Base-by-base conservation (phyloP, 2,329 filamentous ascomycete genomes). In the Hymenoscyphus infarciens region DNA sequence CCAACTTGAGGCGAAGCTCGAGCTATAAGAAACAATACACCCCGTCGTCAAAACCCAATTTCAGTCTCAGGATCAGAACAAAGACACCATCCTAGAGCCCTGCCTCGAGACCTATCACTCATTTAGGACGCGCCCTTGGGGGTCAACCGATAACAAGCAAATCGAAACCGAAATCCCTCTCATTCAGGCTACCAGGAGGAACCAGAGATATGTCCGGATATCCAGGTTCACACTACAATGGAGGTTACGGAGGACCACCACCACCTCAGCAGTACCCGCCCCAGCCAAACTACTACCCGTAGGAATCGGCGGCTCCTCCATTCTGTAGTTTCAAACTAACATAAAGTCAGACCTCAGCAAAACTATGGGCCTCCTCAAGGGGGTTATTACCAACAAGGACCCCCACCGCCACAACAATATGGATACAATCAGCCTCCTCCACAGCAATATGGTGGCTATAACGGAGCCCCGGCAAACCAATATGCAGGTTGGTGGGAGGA, bases 171-270 rank as follows among this genome's bases (percentile, higher is more conserved):
- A 39, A 27, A 52, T 63, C 42, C 15, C 57, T 56, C 56, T 35
- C 19, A 22, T 59, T 10, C 19, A 53, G n/a, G 56, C 35, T 25
- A 59, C n/a, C 15, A 49, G 25, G 35, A 49, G 25, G 35, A 4
- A 25, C 19, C 53, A 56, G 25, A 65, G 62, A 61, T n/a, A 89
- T 88, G 86, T 87, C 86, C 68, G 85, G 84, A 72, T 88, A 87
- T 74, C 84, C 83, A 67, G 81, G 81, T 64, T 74, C 79, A 64
- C 77, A 78, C 56, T 86, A 87, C 71, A 77, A 80, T 63, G 77
- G 78, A 73, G 77, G 77, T 73, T 80, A 77, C 64, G 73, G 71
- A 64, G 68, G 63, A 57, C 73, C 75, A 61, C 79, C 75, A 61
- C 79, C 82, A 67, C 79, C 45, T 13, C 45, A 52, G 45, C 81